Base-by-base conservation (phyloP, 2,329 filamentous ascomycete species). In the Sarocladium brachiariae region DNA sequence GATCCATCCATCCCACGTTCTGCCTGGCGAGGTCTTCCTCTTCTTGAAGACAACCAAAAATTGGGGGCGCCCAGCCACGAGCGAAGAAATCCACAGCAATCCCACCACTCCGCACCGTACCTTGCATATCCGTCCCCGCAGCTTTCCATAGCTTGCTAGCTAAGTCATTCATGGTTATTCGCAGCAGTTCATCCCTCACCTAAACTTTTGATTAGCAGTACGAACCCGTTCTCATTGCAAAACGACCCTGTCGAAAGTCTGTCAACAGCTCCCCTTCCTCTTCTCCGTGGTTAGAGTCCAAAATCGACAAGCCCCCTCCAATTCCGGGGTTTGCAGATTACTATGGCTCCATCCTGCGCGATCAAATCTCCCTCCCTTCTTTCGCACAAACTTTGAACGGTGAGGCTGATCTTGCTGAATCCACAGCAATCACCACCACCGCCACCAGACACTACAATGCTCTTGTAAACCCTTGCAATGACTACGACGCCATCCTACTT, bases 111-210 rank as follows among this genome's bases (percentile, higher is more conserved):
- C 39, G n/a, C 39, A 30, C 39, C 21, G 39, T 43, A 25, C 39
- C 39, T 39, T 43, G 39, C 39, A 43, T 43, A 43, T 43, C 23
- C 39, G n/a, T 27, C 39, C 39, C 39, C 39, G 39, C 39, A 43
- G 6, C 39, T 43, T 27, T 25, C 39, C 21, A 43, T 43, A 27
- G 35, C n/a, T n/a, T n/a, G n/a, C n/a, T n/a, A n/a, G n/a, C n/a
- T n/a, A n/a, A n/a, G n/a, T n/a, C n/a, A n/a, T n/a, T n/a, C n/a
- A n/a, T 16, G 9, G n/a, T 10, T 11, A 16, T 35, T 11, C 6
- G 8, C 33, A 14, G 5, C 33, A 14, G 33, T 35, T 7, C 37
- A 4, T 39, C 16, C 34, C 16, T n/a, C 16, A 6, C 34, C 16
- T 6, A 8, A 18, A 7, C 7, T 37, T 37, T 6, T 37, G 11